Percentiles rank a stretch among this genome's conserved stretches.
Conservation (phyloP, 768 basidiomycete genomes). For the Podaxis sp. region DNA sequence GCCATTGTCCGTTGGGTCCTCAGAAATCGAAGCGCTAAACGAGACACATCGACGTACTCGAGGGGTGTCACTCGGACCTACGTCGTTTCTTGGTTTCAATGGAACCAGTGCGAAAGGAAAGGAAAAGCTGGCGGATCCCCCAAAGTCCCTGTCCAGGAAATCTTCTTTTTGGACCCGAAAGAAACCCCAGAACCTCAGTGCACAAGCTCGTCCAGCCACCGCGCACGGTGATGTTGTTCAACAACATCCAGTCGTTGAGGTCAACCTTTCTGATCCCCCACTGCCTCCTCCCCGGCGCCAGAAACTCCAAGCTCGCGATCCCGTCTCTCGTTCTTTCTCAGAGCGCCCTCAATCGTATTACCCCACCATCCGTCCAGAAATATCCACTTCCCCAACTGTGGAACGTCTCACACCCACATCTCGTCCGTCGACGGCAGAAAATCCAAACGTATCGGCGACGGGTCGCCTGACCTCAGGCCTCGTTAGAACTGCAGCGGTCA, state of each 20-base stretch:
- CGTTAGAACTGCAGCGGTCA: constrained; percentile 14
- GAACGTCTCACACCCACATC: constrained; percentile 19
- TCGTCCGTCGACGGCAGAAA: constrained; percentile 12
- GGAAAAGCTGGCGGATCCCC: constrained; percentile 30
- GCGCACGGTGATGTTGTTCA: constrained; percentile 5
- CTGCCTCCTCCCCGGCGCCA: background rate
- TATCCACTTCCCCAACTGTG: background rate
- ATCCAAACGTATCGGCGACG: background rate
- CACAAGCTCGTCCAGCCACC: constrained; percentile 2
- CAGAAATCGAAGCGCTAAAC: constrained; percentile 20
- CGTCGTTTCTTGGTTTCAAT: constrained; percentile 35
- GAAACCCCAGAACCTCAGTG: constrained; percentile 22
- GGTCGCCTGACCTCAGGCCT: background rate
- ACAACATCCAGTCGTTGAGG: background rate
- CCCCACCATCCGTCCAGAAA: background rate
- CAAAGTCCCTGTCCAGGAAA: constrained; percentile 49
- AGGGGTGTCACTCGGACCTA: constrained; percentile 56
- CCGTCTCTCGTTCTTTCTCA: background rate
- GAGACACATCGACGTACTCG: constrained; percentile 37
- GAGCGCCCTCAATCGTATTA: constrained; percentile 3
- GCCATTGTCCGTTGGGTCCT: constrained; percentile 7
- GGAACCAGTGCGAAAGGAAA: constrained; percentile 42
- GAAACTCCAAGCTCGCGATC: constrained; percentile 11
- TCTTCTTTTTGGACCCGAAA: constrained; percentile 69
- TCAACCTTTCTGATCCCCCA: background rate